Base-by-base conservation (phyloP, 1,139 yeast species). In the Williopsis jadinii region DNA sequence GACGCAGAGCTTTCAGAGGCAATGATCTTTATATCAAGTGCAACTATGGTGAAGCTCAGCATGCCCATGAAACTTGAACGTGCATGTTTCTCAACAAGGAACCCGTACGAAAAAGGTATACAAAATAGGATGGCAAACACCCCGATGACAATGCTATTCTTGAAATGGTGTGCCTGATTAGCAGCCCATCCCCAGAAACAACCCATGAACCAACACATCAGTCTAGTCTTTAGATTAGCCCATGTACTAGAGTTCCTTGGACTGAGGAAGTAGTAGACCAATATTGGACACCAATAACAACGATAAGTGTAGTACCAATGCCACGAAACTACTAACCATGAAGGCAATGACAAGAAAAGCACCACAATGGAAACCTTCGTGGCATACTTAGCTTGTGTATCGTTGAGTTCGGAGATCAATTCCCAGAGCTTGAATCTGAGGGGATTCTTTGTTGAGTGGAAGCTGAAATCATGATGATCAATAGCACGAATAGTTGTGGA, bases 131-230 rank as follows among this genome's bases (percentile, higher is more conserved):
- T 65, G 6, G 69, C 63, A 52, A 71, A 40, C 3, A 64, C 63
- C 11, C 66, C 67, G 31, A 71, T 49, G 3, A 71, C 71, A 44
- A 63, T 65, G 0, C 28, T 10, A 39, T 60, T 55, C 26, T 60
- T 60, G 35, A 62, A 66, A 39, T 64, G 63, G 13, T 60, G 53
- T 0, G 73, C 61, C 33, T 68, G 64, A 43, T 57, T 59, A 0
- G 70, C 68, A 13, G 71, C 62, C 56, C 73, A 72, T 1, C 70
- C 76, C 70, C 73, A 70, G 37, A 71, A 61, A 9, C 65, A 59
- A 3, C 73, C 75, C n/a, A 61, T 35, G 8, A 70, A 34, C 43
- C 70, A 64, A 35, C 62, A 62, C 0, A 54, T 15, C 1, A 64
- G 35, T 45, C 75, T 56, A 10, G 62, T 59, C 3, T 54, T 28